A percentile compares a stretch with the other conserved stretches of the same genome.
Evolutionary conservation across 1,284 basidiomycete genomes (phyloP).

Genomic region (Ganoderma lucidum): DNA sequence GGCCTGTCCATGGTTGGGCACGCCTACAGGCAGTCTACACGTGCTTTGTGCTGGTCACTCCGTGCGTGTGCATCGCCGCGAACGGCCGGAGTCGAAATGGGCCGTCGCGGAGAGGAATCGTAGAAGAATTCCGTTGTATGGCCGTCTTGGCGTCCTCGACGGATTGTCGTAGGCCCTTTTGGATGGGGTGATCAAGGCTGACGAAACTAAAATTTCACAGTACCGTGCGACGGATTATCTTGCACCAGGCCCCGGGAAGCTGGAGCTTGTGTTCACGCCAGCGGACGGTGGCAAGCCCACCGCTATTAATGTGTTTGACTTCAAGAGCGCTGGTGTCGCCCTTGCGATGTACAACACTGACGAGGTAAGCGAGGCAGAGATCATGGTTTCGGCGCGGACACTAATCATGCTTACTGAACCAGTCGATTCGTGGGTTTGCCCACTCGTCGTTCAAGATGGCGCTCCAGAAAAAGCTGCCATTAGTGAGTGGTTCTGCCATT

Average conservation of each 20-base stretch:
- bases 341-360: slow-evolving; percentile 97
- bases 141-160: neutral
- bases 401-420: neutral
- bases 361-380: slow-evolving; percentile 60
- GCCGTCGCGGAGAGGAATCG: too few species aligned
- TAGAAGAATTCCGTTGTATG: too few species aligned
- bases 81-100: too few species aligned
- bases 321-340: slow-evolving; percentile 89
- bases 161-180: neutral
- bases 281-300: slow-evolving; percentile 71
- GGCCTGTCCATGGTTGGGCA: too few species aligned
- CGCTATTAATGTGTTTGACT: slow-evolving; percentile 87
- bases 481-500: slow-evolving; percentile 55
- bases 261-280: slow-evolving; percentile 90
- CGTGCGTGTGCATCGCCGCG: too few species aligned
- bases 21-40: too few species aligned
- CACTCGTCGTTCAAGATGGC: slow-evolving; percentile 99
- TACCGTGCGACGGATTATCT: slow-evolving; percentile 93
- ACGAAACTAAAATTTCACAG: slow-evolving; percentile 43
- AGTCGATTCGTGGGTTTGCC: slow-evolving; percentile 93
- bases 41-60: too few species aligned
- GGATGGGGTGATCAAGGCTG: neutral
- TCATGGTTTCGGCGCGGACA: too few species aligned
- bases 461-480: slow-evolving; percentile 91
- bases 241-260: slow-evolving; percentile 87